A percentile compares a stretch with the other conserved stretches of the same genome.
These are phyloP conservation scores for Periconia macrospinosa DNA, from an alignment of 2,329 filamentous ascomycete species.

Conservation along the genomic window DNA sequence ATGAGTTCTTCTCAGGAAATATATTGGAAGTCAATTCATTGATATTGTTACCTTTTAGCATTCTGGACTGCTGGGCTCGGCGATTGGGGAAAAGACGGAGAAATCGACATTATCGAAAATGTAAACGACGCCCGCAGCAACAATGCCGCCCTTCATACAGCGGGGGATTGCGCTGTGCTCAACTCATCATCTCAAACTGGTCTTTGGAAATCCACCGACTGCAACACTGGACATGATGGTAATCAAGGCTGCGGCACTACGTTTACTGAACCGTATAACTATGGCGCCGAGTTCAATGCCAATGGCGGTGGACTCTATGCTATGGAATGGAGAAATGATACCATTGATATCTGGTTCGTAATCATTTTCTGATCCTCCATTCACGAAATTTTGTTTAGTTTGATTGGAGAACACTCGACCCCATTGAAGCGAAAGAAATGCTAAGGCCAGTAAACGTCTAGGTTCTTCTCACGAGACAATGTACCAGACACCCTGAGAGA, in stretches of 20 bases:
- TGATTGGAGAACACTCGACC: no score
- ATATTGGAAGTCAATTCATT: not conserved
- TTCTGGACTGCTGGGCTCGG: constrained; percentile 27
- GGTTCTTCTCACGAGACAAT: constrained; percentile 67
- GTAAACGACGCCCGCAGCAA: constrained; percentile 42
- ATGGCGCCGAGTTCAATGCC: constrained; percentile 30
- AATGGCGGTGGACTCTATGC: constrained; percentile 45
- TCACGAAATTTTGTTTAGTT: no score
- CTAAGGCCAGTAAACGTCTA: not conserved
- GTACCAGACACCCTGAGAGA: constrained; percentile 54
- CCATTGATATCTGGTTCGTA: constrained; percentile 67
- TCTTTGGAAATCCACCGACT: constrained; percentile 47
- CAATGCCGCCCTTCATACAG: constrained; percentile 47
- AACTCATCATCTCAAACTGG: constrained; percentile 46
- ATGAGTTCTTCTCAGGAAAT: not conserved
- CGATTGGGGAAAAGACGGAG: constrained; percentile 40
- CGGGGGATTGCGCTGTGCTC: constrained; percentile 42
- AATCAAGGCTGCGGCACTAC: constrained; percentile 22
- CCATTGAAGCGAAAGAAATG: no score
- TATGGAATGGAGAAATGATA: constrained; percentile 64
- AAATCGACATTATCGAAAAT: constrained; percentile 48
- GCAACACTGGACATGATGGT: constrained; percentile 43
- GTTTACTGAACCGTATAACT: constrained; percentile 23
- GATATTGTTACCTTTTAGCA: constrained; percentile 1
- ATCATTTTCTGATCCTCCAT: not conserved